Evolutionary conservation across 1,284 basidiomycete genomes (phyloP), one percentile per base, ranked within the genome.

Genomic region (Ustilago bromivora): DNA sequence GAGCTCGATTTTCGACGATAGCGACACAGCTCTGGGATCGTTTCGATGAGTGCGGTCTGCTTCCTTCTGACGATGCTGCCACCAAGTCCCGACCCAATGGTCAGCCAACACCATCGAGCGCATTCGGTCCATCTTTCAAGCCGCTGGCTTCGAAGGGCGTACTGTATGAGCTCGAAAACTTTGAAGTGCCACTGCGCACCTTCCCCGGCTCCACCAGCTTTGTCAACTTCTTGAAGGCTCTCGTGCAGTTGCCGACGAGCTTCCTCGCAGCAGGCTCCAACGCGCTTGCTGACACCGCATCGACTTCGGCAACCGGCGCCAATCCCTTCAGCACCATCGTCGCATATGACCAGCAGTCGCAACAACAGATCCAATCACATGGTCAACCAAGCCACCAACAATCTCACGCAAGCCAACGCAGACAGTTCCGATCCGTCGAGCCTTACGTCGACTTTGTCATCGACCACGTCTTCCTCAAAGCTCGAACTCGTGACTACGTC

Each of bases 171-270:
- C 86, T 97, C 57, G 94, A 96, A 78, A 91, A 94, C 79, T 91
- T 95, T 57, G 96, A 99, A 87, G 89, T 92, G 12, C 89, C 90
- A 5, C 90, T 92, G 81, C 90, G 91, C 82, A 85, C 91, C 58
- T 98, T 95, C 85, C 94, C 95, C 0, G 90, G 93, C 6, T 96
- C 95, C 0, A 92, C 94, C 12, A 92, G 94, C 0, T 96, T 98
- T 88, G 87, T 98, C 61, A 90, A 90, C 69, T 90, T 98, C 63
- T 90, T 99, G 64, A 90, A 90, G 65, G 92, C 92, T 0, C 89
- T 98, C 17, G 67, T 84, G 4, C 71, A 71, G 62, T 52, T 77
- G 4, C 69, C 78, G 36, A 34, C 73, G 9, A 49, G 54, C 40
- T 59, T 71, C 3, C 56, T 67, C 17, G 59, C 68, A 56, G 70